A percentile compares a stretch with the other conserved stretches of the same genome.
These are phyloP conservation scores for Citropsis articulata DNA, from an alignment of 345 rosid species.

Conservation along the genomic window DNA sequence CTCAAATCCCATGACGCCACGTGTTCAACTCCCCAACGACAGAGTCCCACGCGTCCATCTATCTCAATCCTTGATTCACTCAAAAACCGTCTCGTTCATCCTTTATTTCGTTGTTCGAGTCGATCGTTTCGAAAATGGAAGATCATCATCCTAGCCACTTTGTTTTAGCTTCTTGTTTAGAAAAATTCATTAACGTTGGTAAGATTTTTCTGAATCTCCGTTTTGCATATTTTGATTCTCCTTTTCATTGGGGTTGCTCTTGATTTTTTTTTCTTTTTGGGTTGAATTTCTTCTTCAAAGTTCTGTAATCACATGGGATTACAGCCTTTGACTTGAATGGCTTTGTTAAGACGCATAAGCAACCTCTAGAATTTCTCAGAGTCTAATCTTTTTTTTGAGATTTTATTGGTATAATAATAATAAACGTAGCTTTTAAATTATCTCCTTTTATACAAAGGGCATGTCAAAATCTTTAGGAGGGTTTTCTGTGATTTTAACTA, in stretches of 20 bases:
- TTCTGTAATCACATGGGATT: constrained; percentile 4
- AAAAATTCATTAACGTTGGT: background rate
- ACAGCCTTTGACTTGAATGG: constrained; percentile 12
- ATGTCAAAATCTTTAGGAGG: constrained; percentile 11
- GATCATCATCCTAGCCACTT: background rate
- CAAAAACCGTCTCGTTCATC: background rate
- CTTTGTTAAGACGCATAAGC: constrained; percentile 13
- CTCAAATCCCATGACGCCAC: background rate
- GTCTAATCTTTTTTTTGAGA: background rate
- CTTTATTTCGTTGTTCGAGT: background rate
- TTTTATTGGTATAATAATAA: background rate
- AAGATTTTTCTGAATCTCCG: background rate
- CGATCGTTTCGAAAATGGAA: background rate
- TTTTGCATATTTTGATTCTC: background rate
- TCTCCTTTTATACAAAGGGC: background rate
- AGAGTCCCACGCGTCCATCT: background rate
- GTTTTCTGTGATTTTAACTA: constrained; percentile 16
- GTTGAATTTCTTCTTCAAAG: background rate
- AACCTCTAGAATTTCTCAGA: constrained; percentile 12
- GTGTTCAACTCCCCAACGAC: background rate
- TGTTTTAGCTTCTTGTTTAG: background rate
- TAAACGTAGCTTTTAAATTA: background rate
- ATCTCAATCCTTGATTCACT: background rate
- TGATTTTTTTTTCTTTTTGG: background rate
- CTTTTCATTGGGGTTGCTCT: background rate